A percentile compares a stretch with the other conserved stretches of the same genome.
Conservation (phyloP, 2,329 filamentous ascomycete genomes). For the Claviceps sp. region DNA sequence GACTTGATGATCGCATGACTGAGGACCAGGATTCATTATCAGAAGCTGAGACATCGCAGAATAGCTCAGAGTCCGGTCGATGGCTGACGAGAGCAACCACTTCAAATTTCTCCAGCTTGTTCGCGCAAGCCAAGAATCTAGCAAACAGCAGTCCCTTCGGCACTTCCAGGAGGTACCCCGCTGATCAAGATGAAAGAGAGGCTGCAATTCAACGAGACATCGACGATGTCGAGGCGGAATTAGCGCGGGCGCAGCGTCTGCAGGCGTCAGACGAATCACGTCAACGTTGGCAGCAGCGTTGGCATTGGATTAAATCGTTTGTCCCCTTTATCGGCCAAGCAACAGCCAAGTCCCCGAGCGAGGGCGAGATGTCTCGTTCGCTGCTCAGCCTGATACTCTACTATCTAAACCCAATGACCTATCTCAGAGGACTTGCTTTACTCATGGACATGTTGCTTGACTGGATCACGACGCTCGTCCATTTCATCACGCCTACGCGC, state of each 20-base stretch:
- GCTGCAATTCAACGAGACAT: constrained; percentile 13
- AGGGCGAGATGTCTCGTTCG: not conserved
- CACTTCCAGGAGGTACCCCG: constrained; percentile 2
- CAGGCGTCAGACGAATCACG: constrained; percentile 2
- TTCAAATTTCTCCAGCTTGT: constrained; percentile 4
- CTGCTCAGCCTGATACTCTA: constrained; percentile 11
- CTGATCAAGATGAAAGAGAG: constrained; percentile 11
- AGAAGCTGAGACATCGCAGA: constrained; percentile 1
- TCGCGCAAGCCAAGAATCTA: constrained; percentile 5
- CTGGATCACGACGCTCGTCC: constrained; percentile 7
- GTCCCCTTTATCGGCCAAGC: constrained; percentile 1
- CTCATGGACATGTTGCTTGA: constrained; percentile 11
- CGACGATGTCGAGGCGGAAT: constrained; percentile 7
- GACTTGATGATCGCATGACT: not conserved
- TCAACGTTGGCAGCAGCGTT: constrained; percentile 9
- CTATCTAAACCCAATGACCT: constrained; percentile 19
- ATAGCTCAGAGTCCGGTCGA: constrained; percentile 5
- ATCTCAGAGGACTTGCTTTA: constrained; percentile 15
- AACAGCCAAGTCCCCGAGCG: not conserved
- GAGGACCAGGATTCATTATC: not conserved
- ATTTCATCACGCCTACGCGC: constrained; percentile 4
- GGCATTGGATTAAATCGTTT: constrained; percentile 12
- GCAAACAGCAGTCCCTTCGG: constrained; percentile 7
- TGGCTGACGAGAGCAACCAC: constrained; percentile 6
- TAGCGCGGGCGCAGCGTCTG: constrained; percentile 1